phyloP scores from a whole-genome alignment of 441 rosid genomes.

The Aquilaria agallochum region DNA sequence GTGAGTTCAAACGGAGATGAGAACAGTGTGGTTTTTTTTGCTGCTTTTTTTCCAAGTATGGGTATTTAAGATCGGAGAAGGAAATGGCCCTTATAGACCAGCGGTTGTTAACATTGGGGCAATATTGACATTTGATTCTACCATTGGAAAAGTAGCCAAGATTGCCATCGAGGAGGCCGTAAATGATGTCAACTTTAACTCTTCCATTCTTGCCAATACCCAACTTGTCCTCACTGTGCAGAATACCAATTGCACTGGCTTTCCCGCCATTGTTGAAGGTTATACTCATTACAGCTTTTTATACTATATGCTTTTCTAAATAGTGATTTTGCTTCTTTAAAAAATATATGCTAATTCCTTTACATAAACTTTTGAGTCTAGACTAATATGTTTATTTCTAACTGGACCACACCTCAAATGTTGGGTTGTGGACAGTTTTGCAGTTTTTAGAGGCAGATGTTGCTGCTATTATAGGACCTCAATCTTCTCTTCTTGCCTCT shows the following conservation, averaged over 20 bases:
- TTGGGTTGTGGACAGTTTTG: slow-evolving; percentile 42
- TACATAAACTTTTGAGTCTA: background rate
- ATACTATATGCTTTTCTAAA: background rate
- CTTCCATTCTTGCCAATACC: slow-evolving; percentile 52
- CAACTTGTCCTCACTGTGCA: slow-evolving; percentile 36
- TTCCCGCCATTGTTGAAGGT: slow-evolving; percentile 72
- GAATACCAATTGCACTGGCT: slow-evolving; percentile 61
- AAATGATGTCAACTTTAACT: slow-evolving; percentile 53
- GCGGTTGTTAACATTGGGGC: slow-evolving; percentile 61
- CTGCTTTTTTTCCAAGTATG: too few relatives aligned
- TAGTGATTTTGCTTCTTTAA: background rate
- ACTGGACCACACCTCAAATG: background rate
- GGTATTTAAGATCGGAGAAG: too few relatives aligned
- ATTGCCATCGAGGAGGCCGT: slow-evolving; percentile 66
- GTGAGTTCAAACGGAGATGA: too few relatives aligned
- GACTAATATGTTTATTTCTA: background rate
- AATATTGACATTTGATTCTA: slow-evolving; percentile 60
- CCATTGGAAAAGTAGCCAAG: slow-evolving; percentile 80
- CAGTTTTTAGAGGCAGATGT: slow-evolving; percentile 54
- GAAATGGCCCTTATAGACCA: slow-evolving; percentile 23
- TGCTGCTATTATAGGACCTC: slow-evolving; percentile 81
- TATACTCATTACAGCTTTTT: slow-evolving; percentile 6
- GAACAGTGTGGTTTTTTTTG: too few relatives aligned
- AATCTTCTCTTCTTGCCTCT: slow-evolving; percentile 76
- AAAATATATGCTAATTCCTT: background rate